These are phyloP conservation scores for Penicillium ochrochloron DNA, from an alignment of 495 filamentous ascomycete genomes.

Conservation along the genomic window DNA sequence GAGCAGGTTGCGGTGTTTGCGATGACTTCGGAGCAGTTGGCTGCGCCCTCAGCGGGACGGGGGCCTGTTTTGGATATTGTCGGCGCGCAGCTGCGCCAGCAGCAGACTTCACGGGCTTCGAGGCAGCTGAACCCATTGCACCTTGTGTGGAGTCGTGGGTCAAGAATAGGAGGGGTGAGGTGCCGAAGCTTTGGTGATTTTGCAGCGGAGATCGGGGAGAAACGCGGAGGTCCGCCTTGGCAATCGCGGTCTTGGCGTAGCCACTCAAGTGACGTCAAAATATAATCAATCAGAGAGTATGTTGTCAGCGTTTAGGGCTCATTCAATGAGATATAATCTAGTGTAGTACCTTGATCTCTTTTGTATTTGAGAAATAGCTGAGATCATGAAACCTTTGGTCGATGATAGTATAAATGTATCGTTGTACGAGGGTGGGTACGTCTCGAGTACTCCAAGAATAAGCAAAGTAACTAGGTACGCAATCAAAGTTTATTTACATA, in stretches of 20 bases:
- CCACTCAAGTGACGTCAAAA: constrained; percentile 37
- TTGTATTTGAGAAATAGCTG: background rate
- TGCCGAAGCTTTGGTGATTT: constrained; percentile 12
- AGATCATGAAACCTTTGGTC: background rate
- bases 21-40: constrained; percentile 25
- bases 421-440: background rate
- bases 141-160: constrained; percentile 8
- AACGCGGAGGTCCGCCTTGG: constrained; percentile 34
- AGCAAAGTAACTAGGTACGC: background rate
- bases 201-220: constrained; percentile 31
- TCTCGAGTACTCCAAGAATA: background rate
- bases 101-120: constrained; percentile 63
- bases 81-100: constrained; percentile 54
- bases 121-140: constrained; percentile 65
- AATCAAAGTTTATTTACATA: background rate
- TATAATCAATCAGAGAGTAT: constrained; percentile 13
- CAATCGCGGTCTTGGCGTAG: constrained; percentile 13
- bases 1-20: constrained; percentile 30
- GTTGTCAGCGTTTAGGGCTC: background rate
- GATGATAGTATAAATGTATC: background rate
- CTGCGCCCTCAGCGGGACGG: constrained; percentile 37
- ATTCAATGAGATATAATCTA: background rate
- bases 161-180: constrained; percentile 13
- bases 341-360: background rate
- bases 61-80: constrained; percentile 59